Percentiles rank a stretch among this genome's conserved stretches.
Evolutionary conservation across 1,284 basidiomycete species (phyloP).

Genomic region (Hemileia vastatrix): DNA sequence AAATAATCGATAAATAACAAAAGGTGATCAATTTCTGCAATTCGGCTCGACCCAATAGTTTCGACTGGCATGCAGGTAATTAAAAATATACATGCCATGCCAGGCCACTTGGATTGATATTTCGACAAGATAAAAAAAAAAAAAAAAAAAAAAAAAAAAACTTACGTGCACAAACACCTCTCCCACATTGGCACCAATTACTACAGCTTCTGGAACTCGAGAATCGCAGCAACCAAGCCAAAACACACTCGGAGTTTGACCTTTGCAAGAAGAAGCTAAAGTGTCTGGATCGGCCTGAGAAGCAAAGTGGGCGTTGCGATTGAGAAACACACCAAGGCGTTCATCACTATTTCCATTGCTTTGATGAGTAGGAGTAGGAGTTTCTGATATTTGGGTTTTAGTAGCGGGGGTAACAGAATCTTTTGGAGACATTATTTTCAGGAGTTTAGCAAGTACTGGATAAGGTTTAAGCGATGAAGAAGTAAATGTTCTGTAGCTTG

Average conservation of each 20-base stretch:
- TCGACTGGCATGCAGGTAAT: background rate
- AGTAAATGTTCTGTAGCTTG: too few relatives aligned
- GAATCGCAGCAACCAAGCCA: constrained; percentile 67
- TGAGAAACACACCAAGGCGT: constrained; percentile 3
- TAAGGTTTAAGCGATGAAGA: too few relatives aligned
- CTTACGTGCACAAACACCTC: constrained; percentile 22
- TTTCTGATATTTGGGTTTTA: too few relatives aligned
- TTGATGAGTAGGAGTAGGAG: too few relatives aligned
- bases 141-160: background rate
- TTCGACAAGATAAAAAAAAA: background rate
- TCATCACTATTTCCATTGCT: background rate
- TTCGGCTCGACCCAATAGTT: too few relatives aligned
- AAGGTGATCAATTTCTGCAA: too few relatives aligned
- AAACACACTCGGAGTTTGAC: constrained; percentile 64
- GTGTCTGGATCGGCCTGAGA: constrained; percentile 52
- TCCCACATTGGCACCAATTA: constrained; percentile 7
- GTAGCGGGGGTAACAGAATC: too few relatives aligned
- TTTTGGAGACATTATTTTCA: too few relatives aligned
- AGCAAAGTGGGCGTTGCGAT: constrained; percentile 13
- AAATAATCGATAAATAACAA: too few relatives aligned
- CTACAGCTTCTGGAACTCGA: constrained; percentile 52
- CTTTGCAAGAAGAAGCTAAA: constrained; percentile 54
- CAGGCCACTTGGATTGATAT: background rate
- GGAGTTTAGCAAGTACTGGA: too few relatives aligned
- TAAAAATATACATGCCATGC: background rate